phyloP scores from a whole-genome alignment of 169 alveolate genomes.

The Babesia caballi region DNA sequence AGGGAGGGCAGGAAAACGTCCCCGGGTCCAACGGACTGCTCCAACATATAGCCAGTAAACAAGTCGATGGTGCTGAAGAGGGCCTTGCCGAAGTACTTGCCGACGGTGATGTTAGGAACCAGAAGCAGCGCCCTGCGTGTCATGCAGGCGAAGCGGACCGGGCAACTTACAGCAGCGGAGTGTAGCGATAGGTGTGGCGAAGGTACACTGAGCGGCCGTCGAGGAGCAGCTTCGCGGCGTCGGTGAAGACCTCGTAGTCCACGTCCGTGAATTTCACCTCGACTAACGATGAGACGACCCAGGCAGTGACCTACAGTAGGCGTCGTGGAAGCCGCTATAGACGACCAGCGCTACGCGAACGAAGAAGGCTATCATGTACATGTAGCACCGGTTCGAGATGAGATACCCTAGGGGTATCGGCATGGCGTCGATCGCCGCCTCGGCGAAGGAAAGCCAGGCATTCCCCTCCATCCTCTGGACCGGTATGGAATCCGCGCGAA shows the following conservation, averaged over 20 bases:
- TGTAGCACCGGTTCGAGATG: slow-evolving; percentile 1
- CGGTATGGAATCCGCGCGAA: not conserved
- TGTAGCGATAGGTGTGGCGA: slow-evolving; percentile 96
- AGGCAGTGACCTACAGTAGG: slow-evolving; percentile 3
- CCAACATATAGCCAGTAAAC: slow-evolving; percentile 76
- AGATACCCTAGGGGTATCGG: not conserved
- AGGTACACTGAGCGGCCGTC: slow-evolving; percentile 92
- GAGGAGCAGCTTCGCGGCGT: slow-evolving; percentile 91
- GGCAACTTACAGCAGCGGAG: slow-evolving; percentile 87
- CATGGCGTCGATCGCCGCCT: not conserved
- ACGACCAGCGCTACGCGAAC: slow-evolving; percentile 18
- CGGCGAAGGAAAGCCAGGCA: not conserved
- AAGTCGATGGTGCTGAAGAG: slow-evolving; percentile 84
- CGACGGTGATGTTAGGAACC: slow-evolving; percentile 69
- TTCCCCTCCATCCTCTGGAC: not conserved
- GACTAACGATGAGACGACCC: slow-evolving; percentile 13
- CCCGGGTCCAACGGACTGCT: slow-evolving; percentile 29
- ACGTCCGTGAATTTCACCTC: slow-evolving; percentile 93
- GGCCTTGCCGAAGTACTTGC: slow-evolving; percentile 84
- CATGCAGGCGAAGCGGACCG: not conserved
- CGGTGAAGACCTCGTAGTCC: slow-evolving; percentile 95
- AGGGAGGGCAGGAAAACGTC: slow-evolving; percentile 67
- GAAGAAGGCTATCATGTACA: slow-evolving; percentile 17
- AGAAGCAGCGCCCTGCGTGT: slow-evolving; percentile 69
- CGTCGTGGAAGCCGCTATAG: slow-evolving; percentile 39